A percentile compares a stretch with the other conserved stretches of the same genome.
phyloP scores from a whole-genome alignment of 306 rosid genomes.

The Fragaria vesca region DNA sequence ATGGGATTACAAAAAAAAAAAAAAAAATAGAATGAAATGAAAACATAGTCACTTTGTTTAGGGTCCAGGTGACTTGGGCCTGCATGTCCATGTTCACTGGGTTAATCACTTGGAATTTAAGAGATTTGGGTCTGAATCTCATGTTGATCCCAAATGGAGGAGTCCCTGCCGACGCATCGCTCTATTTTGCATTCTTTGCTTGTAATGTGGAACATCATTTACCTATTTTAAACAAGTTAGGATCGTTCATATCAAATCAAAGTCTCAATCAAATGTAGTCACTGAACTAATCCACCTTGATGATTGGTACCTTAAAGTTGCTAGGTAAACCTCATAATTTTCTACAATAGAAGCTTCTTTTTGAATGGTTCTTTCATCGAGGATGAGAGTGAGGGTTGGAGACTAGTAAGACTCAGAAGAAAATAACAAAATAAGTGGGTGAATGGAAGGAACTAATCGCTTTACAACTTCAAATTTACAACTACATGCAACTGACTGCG shows the following conservation, averaged over 20 bases:
- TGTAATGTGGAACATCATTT: background rate
- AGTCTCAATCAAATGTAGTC: background rate
- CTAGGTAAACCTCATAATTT: background rate
- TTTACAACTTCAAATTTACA: background rate
- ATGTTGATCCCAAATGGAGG: background rate
- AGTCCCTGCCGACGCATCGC: background rate
- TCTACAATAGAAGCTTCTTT: background rate
- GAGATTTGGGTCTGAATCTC: background rate
- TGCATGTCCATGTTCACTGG: background rate
- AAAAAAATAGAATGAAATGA: no score
- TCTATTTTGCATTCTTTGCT: background rate
- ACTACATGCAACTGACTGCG: background rate
- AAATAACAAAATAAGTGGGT: conserved; percentile 11
- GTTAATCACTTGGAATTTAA: background rate
- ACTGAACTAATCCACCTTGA: background rate
- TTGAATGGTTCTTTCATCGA: background rate
- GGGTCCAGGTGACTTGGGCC: background rate
- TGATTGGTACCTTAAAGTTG: background rate
- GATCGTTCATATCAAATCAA: background rate
- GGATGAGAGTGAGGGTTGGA: background rate
- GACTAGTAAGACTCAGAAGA: background rate
- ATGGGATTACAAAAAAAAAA: no score
- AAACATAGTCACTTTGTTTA: background rate
- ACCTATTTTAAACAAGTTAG: no score
- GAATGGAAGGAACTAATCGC: background rate